Base-by-base conservation (phyloP, 2,329 filamentous ascomycete species). In the Claviceps arundinis region DNA sequence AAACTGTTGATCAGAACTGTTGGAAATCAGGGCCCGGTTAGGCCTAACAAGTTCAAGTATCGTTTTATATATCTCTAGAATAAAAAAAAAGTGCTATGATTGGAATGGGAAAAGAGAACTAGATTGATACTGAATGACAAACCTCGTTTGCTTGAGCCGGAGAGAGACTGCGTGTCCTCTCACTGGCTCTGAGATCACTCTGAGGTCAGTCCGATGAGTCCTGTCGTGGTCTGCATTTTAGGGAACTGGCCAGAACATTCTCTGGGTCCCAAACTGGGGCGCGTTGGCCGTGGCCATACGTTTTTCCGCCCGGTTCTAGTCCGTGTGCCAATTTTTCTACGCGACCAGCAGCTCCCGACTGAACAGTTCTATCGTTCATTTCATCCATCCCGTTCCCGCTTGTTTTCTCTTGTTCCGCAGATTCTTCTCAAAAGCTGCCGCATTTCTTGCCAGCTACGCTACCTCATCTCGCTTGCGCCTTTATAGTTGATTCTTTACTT, bases 291-390 rank as follows among this genome's bases (percentile, higher is more conserved):
- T 60, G 59, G 62, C 63, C 48, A 50, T 46, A 65, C 62, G 63
- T 69, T 70, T 70, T 68, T 55, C 53, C 53, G 51, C 60, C 68
- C 68, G 68, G 68, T 54, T 49, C 38, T n/a, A 41, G 19, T 14
- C 30, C 30, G 63, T 62, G 64, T 62, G 60, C 65, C 67, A 66
- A 70, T 67, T 70, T 71, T 66, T 71, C 69, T 64, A 62, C 63
- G 60, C 52, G 46, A 47, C 30, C 52, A 22, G 37, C 43, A 47
- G 37, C 52, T 52, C 55, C 49, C 52, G 54, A 50, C 52, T 52
- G 47, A 37, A n/a, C 30, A 50, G 48, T 9, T 9, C 44, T 13
- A 43, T 38, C 47, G 41, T 52, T 53, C 54, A 56, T 56, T 51
- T 53, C 19, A 14, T n/a, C 37, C 19, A 26, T 40, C 38, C 17